These are phyloP conservation scores for Phalaenopsis hybrid DNA, from an alignment of 116 monocot species.

Conservation along the genomic window DNA sequence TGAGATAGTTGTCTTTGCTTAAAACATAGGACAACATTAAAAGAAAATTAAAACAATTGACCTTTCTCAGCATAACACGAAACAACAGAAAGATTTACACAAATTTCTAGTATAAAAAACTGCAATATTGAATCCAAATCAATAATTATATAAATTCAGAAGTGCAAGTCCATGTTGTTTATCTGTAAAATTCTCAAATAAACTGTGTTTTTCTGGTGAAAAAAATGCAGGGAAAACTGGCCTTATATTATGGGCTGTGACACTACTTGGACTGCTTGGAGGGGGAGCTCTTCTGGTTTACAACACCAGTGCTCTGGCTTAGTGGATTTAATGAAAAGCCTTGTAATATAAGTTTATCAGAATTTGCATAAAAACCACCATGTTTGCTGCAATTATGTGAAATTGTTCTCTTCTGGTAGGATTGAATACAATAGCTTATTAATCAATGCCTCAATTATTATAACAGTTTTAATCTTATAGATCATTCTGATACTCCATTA, in stretches of 20 bases:
- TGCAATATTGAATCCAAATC: too few relatives aligned
- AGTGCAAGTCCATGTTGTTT: neutral
- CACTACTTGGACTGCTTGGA: slow-evolving; percentile 61
- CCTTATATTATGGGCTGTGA: slow-evolving; percentile 79
- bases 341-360: neutral
- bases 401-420: neutral
- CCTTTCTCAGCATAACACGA: too few relatives aligned
- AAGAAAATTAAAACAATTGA: too few relatives aligned
- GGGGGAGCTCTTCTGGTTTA: slow-evolving; percentile 87
- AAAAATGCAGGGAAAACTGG: slow-evolving; percentile 59
- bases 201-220: neutral
- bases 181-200: neutral
- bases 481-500: neutral
- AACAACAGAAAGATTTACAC: too few relatives aligned
- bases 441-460: neutral
- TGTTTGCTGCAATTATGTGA: too few relatives aligned
- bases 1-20: too few relatives aligned
- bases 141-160: too few relatives aligned
- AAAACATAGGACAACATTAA: too few relatives aligned
- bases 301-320: slow-evolving; percentile 76
- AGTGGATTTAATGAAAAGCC: slow-evolving; percentile 19
- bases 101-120: too few relatives aligned
- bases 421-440: neutral
- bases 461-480: neutral
- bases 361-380: too few relatives aligned